Percentiles rank a stretch among this genome's conserved stretches.
Conservation (phyloP, 495 filamentous ascomycete species). For the Trichocladium antarcticum region DNA sequence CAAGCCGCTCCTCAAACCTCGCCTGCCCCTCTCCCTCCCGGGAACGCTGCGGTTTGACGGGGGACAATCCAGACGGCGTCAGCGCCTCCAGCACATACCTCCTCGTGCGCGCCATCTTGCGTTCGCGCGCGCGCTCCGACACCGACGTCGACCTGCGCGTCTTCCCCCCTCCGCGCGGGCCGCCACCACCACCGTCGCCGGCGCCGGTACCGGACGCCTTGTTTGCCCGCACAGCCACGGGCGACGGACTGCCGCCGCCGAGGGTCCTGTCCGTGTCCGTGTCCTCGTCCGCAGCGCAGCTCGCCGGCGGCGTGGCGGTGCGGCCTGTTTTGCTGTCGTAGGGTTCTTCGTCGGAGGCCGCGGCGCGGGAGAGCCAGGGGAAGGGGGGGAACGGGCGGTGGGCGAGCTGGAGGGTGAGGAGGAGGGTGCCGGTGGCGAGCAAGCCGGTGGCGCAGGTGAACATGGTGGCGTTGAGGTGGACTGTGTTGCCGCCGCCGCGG, state of each 20-base stretch:
- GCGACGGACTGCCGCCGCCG: background rate
- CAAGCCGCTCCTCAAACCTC: background rate
- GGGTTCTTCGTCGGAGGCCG: background rate
- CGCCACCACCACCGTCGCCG: too few relatives aligned
- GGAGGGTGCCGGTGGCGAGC: background rate
- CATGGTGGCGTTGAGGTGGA: conserved; percentile 4
- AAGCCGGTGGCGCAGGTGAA: conserved; percentile 9
- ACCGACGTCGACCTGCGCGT: background rate
- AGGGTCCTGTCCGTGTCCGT: background rate
- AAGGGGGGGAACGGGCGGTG: conserved; percentile 6
- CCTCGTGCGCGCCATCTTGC: background rate
- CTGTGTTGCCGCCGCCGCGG: background rate
- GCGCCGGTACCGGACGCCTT: too few relatives aligned
- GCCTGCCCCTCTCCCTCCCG: background rate
- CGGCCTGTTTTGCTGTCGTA: background rate
- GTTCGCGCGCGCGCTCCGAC: background rate
- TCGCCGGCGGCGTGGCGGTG: background rate
- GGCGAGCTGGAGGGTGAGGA: background rate
- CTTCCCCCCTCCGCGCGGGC: background rate
- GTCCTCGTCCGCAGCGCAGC: background rate
- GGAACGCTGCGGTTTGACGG: background rate
- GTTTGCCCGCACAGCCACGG: too few relatives aligned
- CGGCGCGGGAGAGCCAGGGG: conserved; percentile 6
- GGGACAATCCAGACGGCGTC: background rate
- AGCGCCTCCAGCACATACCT: conserved; percentile 2